Percentiles rank a stretch among this genome's conserved stretches.
phyloP scores from a whole-genome alignment of 2,329 filamentous ascomycete species.

The Colletotrichum higginsianum region DNA sequence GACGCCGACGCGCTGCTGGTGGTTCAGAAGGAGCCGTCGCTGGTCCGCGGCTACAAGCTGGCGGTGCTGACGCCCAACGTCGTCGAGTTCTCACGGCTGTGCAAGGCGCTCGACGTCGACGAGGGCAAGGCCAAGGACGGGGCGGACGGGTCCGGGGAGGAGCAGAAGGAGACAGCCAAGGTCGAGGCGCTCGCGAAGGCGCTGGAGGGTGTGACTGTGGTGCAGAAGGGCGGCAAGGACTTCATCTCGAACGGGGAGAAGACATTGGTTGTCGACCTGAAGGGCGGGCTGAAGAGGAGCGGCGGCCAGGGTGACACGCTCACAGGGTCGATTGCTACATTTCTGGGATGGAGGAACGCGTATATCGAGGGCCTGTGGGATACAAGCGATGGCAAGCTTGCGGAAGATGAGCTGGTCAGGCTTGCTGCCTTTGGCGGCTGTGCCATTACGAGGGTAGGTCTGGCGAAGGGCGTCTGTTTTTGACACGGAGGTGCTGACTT shows the following conservation, averaged over 20 bases:
- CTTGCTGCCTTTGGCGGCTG: conserved; percentile 90
- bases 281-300: conserved; percentile 89
- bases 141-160: conserved; percentile 48
- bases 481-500: conserved; percentile 39
- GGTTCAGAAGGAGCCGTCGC: conserved; percentile 80
- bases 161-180: conserved; percentile 52
- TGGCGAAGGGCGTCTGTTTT: neutral
- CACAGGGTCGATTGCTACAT: conserved; percentile 89
- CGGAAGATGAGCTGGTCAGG: conserved; percentile 75
- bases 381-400: conserved; percentile 47
- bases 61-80: conserved; percentile 96
- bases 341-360: conserved; percentile 89
- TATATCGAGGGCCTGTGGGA: conserved; percentile 88
- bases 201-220: conserved; percentile 89
- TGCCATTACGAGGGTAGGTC: conserved; percentile 83
- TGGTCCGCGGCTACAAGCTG: conserved; percentile 85
- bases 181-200: conserved; percentile 80
- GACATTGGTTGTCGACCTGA: conserved; percentile 82
- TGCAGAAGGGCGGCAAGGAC: conserved; percentile 90
- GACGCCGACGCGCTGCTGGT: conserved; percentile 92
- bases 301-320: conserved; percentile 97
- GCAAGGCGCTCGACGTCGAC: conserved; percentile 80
- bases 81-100: conserved; percentile 89
- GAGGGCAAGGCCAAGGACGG: conserved; percentile 56
- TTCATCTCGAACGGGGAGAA: conserved; percentile 84